These are phyloP conservation scores for Acacia melanoxylon DNA, from an alignment of 306 rosid species.

Conservation along the genomic window DNA sequence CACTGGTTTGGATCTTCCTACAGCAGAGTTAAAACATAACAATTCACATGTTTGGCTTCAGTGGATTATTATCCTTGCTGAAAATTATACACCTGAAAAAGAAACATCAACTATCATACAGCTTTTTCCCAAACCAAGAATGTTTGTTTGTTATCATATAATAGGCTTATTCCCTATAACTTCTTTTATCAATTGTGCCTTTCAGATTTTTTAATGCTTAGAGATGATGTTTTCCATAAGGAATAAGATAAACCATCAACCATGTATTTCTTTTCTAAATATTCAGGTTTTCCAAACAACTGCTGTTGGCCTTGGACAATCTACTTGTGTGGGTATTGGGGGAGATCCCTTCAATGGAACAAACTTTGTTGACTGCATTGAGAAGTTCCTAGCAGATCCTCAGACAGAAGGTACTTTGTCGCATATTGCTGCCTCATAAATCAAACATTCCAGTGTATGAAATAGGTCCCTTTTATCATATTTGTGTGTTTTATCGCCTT, in stretches of 20 bases:
- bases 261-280: slow-evolving; percentile 17
- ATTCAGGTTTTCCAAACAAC: slow-evolving; percentile 96
- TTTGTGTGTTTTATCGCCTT: background rate
- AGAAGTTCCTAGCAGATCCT: slow-evolving; percentile 79
- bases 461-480: background rate
- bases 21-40: background rate
- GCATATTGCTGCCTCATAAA: slow-evolving; percentile 23
- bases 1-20: background rate
- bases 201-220: slow-evolving; percentile 27
- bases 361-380: slow-evolving; percentile 94
- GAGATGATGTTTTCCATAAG: slow-evolving; percentile 5
- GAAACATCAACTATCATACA: background rate
- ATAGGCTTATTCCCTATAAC: slow-evolving; percentile 17
- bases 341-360: slow-evolving; percentile 99
- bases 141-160: slow-evolving; percentile 17
- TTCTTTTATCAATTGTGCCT: slow-evolving; percentile 12
- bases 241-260: slow-evolving; percentile 24
- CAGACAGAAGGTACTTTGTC: slow-evolving; percentile 82
- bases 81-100: background rate
- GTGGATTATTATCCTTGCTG: background rate
- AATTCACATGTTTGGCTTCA: background rate
- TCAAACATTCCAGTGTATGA: slow-evolving; percentile 14
- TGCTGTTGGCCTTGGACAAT: slow-evolving; percentile 98
- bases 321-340: slow-evolving; percentile 98
- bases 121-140: background rate